These are phyloP conservation scores for Ophiostoma ulmi DNA, from an alignment of 2,329 filamentous ascomycete genomes.

Conservation along the genomic window DNA sequence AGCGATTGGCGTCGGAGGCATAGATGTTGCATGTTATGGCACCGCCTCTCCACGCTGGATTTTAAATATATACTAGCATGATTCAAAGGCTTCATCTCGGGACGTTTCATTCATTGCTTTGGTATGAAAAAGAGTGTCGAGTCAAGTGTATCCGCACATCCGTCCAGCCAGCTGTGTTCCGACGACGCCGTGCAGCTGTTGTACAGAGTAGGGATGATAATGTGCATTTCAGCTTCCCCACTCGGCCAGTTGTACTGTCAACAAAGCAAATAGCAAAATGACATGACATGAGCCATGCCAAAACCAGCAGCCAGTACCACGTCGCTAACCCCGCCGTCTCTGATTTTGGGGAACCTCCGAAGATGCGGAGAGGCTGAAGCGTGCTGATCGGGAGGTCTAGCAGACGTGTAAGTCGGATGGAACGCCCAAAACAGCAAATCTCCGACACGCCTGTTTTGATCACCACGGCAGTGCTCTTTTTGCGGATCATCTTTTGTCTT, in stretches of 20 bases:
- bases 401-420: constrained; percentile 4
- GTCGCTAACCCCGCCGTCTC: neutral
- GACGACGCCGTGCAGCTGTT: neutral
- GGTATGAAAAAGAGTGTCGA: neutral
- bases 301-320: neutral
- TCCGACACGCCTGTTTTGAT: neutral
- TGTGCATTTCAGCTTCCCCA: neutral
- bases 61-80: neutral
- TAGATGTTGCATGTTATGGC: neutral
- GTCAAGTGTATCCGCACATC: neutral
- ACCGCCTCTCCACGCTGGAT: neutral
- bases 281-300: too few relatives aligned
- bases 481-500: neutral
- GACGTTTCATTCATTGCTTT: neutral
- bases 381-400: neutral
- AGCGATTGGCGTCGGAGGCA: constrained; percentile 15
- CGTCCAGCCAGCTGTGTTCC: neutral
- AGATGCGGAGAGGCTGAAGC: constrained; percentile 1
- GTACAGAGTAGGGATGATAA: neutral
- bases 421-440: neutral
- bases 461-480: neutral
- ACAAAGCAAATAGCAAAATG: neutral
- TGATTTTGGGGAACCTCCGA: constrained; percentile 7
- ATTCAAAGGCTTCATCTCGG: neutral
- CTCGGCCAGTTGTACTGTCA: neutral